Conservation (phyloP, 2,329 filamentous ascomycete species). For the Rhytidhysteron rufulum region DNA sequence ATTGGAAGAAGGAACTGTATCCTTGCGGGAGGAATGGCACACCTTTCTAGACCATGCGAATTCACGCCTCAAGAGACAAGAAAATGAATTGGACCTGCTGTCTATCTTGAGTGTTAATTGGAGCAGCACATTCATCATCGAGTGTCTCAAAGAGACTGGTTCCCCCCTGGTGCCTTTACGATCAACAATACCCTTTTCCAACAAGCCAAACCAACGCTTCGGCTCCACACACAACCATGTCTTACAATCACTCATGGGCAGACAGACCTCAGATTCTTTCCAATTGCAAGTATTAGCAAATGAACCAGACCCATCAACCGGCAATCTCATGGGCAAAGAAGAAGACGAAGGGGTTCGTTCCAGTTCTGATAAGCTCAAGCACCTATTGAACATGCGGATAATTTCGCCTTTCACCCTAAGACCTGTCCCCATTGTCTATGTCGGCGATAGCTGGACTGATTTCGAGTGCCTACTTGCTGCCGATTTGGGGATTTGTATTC, state of each 20-base stretch:
- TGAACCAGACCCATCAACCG: conserved; percentile 19
- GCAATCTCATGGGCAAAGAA: conserved; percentile 20
- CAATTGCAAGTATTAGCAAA: conserved; percentile 3
- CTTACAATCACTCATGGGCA: background rate
- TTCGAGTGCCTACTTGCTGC: conserved; percentile 43
- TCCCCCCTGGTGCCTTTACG: background rate
- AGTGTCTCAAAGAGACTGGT: conserved; percentile 16
- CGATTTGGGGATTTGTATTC: conserved; percentile 45
- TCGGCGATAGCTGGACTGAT: conserved; percentile 48
- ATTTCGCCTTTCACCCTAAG: background rate
- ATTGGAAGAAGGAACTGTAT: conserved; percentile 25
- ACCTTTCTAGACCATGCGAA: conserved; percentile 25
- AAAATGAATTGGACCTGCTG: conserved; percentile 11
- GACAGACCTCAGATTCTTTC: background rate
- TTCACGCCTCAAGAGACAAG: background rate
- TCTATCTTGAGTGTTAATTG: conserved; percentile 47
- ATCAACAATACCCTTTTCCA: conserved; percentile 7
- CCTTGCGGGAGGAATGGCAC: conserved; percentile 35
- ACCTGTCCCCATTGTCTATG: conserved; percentile 33
- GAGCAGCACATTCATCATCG: conserved; percentile 41
- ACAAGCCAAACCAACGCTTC: background rate
- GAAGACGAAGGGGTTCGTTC: conserved; percentile 29
- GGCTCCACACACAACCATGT: background rate
- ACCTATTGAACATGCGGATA: conserved; percentile 16
- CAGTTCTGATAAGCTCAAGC: conserved; percentile 38